These are phyloP conservation scores for Camellia lanceoleosa DNA, from an alignment of 148 eudicot genomes.

Conservation along the genomic window DNA sequence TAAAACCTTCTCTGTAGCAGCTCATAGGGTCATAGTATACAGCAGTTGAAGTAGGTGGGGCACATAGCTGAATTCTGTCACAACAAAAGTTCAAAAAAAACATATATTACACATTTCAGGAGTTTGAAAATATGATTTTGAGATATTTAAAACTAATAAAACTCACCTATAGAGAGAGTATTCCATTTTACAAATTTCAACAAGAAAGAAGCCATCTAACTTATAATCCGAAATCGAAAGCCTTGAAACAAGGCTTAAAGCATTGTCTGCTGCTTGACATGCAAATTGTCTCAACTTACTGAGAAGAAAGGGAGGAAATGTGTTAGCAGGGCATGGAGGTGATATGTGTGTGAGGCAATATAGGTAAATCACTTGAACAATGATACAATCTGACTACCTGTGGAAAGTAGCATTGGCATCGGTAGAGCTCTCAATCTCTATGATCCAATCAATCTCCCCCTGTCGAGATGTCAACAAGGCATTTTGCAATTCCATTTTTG, in stretches of 20 bases:
- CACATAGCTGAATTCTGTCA: conserved; percentile 63
- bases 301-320: conserved; percentile 20
- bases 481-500: conserved; percentile 62
- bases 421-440: conserved; percentile 82
- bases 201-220: conserved; percentile 22
- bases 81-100: conserved; percentile 19
- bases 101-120: conserved; percentile 9
- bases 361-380: conserved; percentile 11
- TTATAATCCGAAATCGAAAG: conserved; percentile 34
- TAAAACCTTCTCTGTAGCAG: conserved; percentile 72
- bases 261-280: conserved; percentile 58
- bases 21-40: conserved; percentile 19
- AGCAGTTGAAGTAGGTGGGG: conserved; percentile 73
- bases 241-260: conserved; percentile 50
- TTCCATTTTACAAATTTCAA: conserved; percentile 51
- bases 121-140: background rate
- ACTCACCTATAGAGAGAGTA: conserved; percentile 68
- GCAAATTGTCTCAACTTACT: conserved; percentile 65
- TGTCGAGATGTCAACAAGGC: conserved; percentile 58
- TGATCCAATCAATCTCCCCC: conserved; percentile 63
- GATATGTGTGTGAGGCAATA: background rate
- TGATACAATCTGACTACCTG: conserved; percentile 38
- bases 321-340: conserved; percentile 13
- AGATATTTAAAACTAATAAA: conserved; percentile 14
- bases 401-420: conserved; percentile 73